Evolutionary conservation across 2,329 filamentous ascomycete species (phyloP).

Genomic region (Lecanicillium sp.): DNA sequence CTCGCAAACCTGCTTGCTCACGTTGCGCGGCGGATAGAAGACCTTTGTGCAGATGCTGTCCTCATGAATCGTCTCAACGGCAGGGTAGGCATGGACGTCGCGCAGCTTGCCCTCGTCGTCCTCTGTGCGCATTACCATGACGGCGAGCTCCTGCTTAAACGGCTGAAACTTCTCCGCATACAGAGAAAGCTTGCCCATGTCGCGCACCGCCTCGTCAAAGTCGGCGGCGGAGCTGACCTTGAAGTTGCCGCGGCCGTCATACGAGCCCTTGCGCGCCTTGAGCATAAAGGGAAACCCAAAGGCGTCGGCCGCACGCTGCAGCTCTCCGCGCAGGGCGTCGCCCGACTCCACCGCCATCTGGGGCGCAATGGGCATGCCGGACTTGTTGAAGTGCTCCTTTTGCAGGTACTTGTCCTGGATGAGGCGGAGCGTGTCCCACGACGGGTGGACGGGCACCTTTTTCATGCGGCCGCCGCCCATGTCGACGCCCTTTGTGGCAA

Average conservation of each 20-base stretch:
- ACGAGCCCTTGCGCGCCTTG: constrained; percentile 83
- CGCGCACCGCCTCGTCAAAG: constrained; percentile 55
- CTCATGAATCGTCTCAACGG: constrained; percentile 91
- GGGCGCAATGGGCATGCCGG: constrained; percentile 64
- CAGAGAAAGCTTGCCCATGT: constrained; percentile 62
- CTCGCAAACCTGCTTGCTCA: constrained; percentile 51
- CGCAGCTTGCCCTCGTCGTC: constrained; percentile 47
- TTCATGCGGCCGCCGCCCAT: constrained; percentile 35
- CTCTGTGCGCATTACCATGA: constrained; percentile 90
- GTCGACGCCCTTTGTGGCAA: constrained; percentile 57
- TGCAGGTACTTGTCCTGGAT: constrained; percentile 94
- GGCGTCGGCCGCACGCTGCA: constrained; percentile 54
- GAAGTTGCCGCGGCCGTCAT: constrained; percentile 74
- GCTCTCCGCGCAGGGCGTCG: constrained; percentile 47
- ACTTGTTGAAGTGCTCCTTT: constrained; percentile 67
- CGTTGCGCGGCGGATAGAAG: constrained; percentile 72
- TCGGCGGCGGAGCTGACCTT: constrained; percentile 38
- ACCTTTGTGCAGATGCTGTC: constrained; percentile 92
- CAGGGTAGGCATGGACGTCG: constrained; percentile 65
- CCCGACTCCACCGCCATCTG: constrained; percentile 55
- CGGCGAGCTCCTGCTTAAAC: constrained; percentile 80
- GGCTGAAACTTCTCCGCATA: constrained; percentile 88
- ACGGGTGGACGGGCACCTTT: constrained; percentile 63
- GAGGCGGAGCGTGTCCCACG: constrained; percentile 75
- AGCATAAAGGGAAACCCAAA: constrained; percentile 87